Conservation (phyloP, 2,329 filamentous ascomycete species). For the Incumbomyces lentus region DNA sequence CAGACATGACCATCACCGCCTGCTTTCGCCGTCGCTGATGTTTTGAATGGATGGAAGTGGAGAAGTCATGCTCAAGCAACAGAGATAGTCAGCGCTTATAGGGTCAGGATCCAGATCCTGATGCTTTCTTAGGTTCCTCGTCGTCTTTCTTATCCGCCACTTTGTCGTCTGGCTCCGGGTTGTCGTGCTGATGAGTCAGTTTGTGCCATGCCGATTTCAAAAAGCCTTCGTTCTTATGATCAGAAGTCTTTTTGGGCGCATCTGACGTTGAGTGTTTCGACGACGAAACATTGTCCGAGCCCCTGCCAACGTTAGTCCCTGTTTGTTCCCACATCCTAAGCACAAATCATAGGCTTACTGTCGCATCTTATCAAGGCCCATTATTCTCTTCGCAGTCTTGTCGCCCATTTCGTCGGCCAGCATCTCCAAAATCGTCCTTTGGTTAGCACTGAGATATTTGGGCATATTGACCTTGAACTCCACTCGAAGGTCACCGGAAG, state of each 20-base stretch:
- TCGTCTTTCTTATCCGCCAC: slow-evolving; percentile 18
- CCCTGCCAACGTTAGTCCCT: slow-evolving; percentile 46
- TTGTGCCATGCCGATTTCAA: slow-evolving; percentile 90
- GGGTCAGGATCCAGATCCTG: no score
- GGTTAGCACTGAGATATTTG: slow-evolving; percentile 83
- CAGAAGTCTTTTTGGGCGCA: slow-evolving; percentile 17
- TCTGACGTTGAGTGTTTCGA: slow-evolving; percentile 13
- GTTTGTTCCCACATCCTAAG: slow-evolving; percentile 59
- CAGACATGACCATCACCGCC: not conserved
- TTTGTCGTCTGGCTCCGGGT: slow-evolving; percentile 24
- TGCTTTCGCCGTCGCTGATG: slow-evolving; percentile 15
- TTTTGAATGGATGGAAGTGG: slow-evolving; percentile 6
- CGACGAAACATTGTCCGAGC: slow-evolving; percentile 23
- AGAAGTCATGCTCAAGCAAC: slow-evolving; percentile 4
- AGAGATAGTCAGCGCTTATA: no score
- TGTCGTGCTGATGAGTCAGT: slow-evolving; percentile 59
- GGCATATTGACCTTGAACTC: slow-evolving; percentile 95
- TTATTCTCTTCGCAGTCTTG: slow-evolving; percentile 79
- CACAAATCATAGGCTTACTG: slow-evolving; percentile 44
- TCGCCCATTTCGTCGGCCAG: slow-evolving; percentile 93
- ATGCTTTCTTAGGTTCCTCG: slow-evolving; percentile 27
- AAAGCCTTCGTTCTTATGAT: slow-evolving; percentile 75
- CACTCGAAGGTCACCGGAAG: slow-evolving; percentile 73
- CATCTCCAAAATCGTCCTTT: slow-evolving; percentile 88
- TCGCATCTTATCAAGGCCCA: slow-evolving; percentile 59